Percentiles rank a stretch among this genome's conserved stretches.
These are phyloP conservation scores for Salix caprea DNA, from an alignment of 345 rosid genomes.

Conservation along the genomic window DNA sequence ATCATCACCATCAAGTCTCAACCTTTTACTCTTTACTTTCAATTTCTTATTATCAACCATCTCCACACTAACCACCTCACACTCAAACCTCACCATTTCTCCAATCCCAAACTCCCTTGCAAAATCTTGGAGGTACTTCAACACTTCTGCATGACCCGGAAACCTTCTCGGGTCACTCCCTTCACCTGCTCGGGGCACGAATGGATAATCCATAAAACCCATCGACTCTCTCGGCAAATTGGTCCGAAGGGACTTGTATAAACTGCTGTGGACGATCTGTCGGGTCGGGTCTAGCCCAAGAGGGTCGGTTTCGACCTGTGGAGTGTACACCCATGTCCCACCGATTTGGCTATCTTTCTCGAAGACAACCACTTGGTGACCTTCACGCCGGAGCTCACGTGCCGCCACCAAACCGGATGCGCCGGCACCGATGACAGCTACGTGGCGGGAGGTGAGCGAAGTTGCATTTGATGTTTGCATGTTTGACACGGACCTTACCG, in stretches of 20 bases:
- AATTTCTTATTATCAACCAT: background rate
- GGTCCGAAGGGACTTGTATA: constrained; percentile 22
- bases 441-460: background rate
- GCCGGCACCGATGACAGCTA: constrained; percentile 32
- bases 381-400: constrained; percentile 32
- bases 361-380: constrained; percentile 27
- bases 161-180: constrained; percentile 19
- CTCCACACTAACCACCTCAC: constrained; percentile 14
- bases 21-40: constrained; percentile 10
- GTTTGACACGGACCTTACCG: too few species aligned
- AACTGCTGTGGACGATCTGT: constrained; percentile 13
- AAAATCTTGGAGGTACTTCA: constrained; percentile 15
- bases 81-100: constrained; percentile 10
- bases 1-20: background rate
- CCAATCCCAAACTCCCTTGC: constrained; percentile 17
- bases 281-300: constrained; percentile 25
- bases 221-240: constrained; percentile 26
- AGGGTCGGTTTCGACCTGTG: constrained; percentile 21
- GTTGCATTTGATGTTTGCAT: background rate
- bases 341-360: constrained; percentile 20
- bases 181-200: background rate
- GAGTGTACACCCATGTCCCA: constrained; percentile 24
- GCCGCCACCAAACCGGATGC: constrained; percentile 22
- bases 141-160: constrained; percentile 22
- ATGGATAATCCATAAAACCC: constrained; percentile 28